Percentiles rank a stretch among this genome's conserved stretches.
These are phyloP conservation scores for Suillus americanus DNA, from an alignment of 768 basidiomycete genomes.

Conservation along the genomic window DNA sequence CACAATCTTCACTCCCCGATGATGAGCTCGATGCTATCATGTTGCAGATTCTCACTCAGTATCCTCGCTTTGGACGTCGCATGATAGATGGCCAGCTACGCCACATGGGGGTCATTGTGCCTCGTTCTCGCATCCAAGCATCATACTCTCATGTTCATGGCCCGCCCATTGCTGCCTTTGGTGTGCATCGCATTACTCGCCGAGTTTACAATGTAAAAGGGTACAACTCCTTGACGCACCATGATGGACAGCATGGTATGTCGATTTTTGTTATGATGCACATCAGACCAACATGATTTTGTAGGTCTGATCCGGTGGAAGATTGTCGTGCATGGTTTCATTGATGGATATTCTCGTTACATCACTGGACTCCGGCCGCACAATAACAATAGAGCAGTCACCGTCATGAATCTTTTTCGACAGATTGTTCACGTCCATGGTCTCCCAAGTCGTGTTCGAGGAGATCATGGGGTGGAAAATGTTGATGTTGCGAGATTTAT, in stretches of 20 bases:
- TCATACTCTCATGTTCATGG: background rate
- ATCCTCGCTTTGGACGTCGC: background rate
- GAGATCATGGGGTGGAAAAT: constrained; percentile 42
- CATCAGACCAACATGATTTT: constrained; percentile 23
- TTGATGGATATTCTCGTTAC: constrained; percentile 39
- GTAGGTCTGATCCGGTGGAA: constrained; percentile 20
- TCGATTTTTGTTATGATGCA: constrained; percentile 26
- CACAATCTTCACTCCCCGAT: background rate
- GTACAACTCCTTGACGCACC: constrained; percentile 39
- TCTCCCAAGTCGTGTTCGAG: constrained; percentile 29
- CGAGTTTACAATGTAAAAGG: constrained; percentile 34
- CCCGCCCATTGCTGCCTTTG: constrained; percentile 16
- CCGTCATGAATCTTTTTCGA: constrained; percentile 36
- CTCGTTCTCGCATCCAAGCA: background rate
- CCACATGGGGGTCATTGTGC: background rate
- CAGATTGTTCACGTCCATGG: constrained; percentile 24
- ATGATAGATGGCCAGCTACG: background rate
- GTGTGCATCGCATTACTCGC: constrained; percentile 22
- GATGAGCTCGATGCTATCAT: background rate
- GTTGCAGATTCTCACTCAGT: background rate
- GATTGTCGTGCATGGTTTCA: constrained; percentile 40
- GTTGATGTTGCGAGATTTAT: constrained; percentile 28
- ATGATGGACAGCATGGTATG: constrained; percentile 38
- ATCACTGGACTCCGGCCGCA: constrained; percentile 34
- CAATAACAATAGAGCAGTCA: constrained; percentile 38